A percentile compares a stretch with the other conserved stretches of the same genome.
Conservation (phyloP, 768 basidiomycete species). For the Cystofilobasidium ferigula region DNA sequence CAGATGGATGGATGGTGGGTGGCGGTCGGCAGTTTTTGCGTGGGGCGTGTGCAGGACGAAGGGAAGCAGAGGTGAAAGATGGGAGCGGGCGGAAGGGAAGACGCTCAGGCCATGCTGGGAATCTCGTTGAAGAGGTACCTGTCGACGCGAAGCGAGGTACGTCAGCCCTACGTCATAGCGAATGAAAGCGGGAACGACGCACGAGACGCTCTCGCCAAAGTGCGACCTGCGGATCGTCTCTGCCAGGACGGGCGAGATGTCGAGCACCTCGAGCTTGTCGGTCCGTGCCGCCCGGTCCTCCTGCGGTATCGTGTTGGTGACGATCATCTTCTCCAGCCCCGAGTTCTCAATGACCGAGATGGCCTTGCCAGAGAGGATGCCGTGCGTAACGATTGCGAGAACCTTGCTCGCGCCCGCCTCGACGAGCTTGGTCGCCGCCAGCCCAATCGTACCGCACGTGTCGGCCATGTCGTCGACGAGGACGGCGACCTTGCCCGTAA, state of each 20-base stretch:
- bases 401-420: slow-evolving; percentile 82
- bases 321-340: slow-evolving; percentile 75
- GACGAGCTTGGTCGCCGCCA: slow-evolving; percentile 72
- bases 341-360: slow-evolving; percentile 57
- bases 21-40: not conserved
- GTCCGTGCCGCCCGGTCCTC: slow-evolving; percentile 45
- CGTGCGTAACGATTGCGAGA: slow-evolving; percentile 77
- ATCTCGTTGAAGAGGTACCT: slow-evolving; percentile 27
- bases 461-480: slow-evolving; percentile 99
- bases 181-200: not conserved
- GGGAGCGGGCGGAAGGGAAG: not conserved
- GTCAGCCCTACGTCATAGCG: not conserved
- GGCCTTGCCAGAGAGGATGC: slow-evolving; percentile 25
- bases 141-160: not conserved
- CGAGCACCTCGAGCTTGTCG: slow-evolving; percentile 73
- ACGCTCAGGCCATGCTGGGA: slow-evolving; percentile 8
- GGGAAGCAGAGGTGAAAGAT: not conserved
- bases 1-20: not conserved
- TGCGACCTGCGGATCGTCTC: slow-evolving; percentile 74
- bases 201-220: slow-evolving; percentile 26
- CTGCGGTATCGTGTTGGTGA: slow-evolving; percentile 93
- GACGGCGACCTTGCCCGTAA: slow-evolving; percentile 86
- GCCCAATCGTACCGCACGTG: slow-evolving; percentile 73
- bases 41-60: not conserved
- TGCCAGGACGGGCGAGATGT: slow-evolving; percentile 81